Base-by-base conservation (phyloP, 257 asterid species). In the Petunia secreta region DNA sequence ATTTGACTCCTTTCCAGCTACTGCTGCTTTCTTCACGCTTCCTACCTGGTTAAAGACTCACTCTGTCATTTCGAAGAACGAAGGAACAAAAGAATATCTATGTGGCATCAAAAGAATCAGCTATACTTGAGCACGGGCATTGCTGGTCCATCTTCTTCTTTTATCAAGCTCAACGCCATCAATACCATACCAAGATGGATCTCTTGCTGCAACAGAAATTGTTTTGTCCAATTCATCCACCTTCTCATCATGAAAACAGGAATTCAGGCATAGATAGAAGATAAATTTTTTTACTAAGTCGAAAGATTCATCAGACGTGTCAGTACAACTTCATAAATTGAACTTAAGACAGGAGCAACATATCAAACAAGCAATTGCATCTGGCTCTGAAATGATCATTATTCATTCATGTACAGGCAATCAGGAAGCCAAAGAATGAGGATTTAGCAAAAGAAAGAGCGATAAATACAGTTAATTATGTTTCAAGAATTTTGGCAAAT, bases 201-300 rank as follows among this genome's bases (percentile, higher is more conserved):
- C 91, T 83, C 90, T 92, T 62, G 98, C 88, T 34, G 98, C 98
- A 77, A 96, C 97, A 44, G 92, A 68, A 84, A 96, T 92, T 80
- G 98, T 86, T 85, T 94, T 96, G 88, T 90, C 97, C 96, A 96
- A 83, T 81, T 94, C 98, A 92, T 94, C 98, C 83, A 96, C 98
- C 99, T 96, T 91, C 81, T 92, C 82, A 87, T 83, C 88, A 90
- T 82, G 84, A 87, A 92, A 83, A 83, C 59, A 82, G 67, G 82
- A 62, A 75, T 85, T 92, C 90, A 91, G 92, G 52, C 4, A 78
- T 25, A 59, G 76, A 66, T 43, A 79, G 36, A 60, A 14, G 73
- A 77, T 78, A 7, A 75, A 65, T 4, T 25, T 58, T 50, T 66
- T 8, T 58, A 39, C 54, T 5, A 38, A 25, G 25, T 25, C 5